These are phyloP conservation scores for Amniculicola lignicola DNA, from an alignment of 495 filamentous ascomycete species.

Conservation along the genomic window DNA sequence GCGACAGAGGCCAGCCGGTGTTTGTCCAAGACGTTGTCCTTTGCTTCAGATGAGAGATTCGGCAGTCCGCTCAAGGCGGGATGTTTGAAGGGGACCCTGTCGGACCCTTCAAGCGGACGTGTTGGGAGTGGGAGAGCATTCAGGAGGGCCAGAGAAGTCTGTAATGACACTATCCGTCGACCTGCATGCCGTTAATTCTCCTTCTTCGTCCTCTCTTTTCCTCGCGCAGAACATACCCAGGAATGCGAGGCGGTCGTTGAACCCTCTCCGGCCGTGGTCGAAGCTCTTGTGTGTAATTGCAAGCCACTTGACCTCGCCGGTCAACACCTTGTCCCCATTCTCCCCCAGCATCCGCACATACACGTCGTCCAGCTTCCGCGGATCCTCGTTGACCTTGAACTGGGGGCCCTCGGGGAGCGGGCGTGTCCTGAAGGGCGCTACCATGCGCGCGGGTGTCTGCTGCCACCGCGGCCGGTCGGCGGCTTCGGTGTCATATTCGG, in stretches of 20 bases:
- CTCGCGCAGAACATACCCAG: conserved; percentile 59
- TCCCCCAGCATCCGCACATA: conserved; percentile 69
- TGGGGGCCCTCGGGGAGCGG: conserved; percentile 43
- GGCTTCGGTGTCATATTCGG: conserved; percentile 41
- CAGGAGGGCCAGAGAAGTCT: conserved; percentile 70
- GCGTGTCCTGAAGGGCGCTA: conserved; percentile 57
- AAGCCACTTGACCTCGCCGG: conserved; percentile 93
- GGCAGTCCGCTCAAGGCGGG: conserved; percentile 67
- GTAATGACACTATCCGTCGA: conserved; percentile 74
- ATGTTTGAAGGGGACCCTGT: conserved; percentile 67
- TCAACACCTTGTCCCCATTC: conserved; percentile 66
- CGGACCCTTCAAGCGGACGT: conserved; percentile 45
- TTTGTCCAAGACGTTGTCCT: conserved; percentile 55
- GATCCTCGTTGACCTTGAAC: conserved; percentile 72
- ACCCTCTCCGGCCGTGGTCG: conserved; percentile 88
- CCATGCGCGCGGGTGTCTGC: conserved; percentile 73
- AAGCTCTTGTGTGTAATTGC: conserved; percentile 98
- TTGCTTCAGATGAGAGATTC: conserved; percentile 59
- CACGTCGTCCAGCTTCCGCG: conserved; percentile 65
- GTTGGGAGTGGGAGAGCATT: conserved; percentile 39
- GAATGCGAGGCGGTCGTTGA: conserved; percentile 89
- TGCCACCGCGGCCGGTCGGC: conserved; percentile 68
- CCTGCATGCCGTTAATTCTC: conserved; percentile 48
- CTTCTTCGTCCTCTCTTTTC: neutral
- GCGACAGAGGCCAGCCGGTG: conserved; percentile 64